Base-by-base conservation (phyloP, 1,284 basidiomycete species). In the Rhodotorula sp. region DNA sequence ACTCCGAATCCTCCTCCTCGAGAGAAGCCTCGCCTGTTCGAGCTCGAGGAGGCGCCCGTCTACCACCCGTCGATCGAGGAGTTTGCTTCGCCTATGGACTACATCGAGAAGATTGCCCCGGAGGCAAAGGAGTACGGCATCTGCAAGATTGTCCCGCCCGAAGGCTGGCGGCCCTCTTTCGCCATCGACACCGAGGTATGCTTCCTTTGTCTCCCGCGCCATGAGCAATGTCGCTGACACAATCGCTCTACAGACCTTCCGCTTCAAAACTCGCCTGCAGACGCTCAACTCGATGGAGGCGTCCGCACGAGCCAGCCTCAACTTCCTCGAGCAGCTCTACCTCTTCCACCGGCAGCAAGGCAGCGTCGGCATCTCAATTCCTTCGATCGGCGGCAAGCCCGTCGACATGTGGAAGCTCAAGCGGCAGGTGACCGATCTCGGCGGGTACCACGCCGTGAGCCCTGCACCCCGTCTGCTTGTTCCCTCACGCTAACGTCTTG, bases 221-320 rank as follows among this genome's bases (percentile, higher is more conserved):
- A 23, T 7, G 42, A 23, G 19, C 14, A 8, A 17, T 60, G 1
- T 57, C 50, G 46, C 48, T 42, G 3, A 4, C 14, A 41, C 3
- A 0, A 8, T 13, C 34, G 13, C 7, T 7, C 67, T 72, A 61
- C 82, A 96, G 91, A 85, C 85, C 70, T 95, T 94, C 83, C 90
- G 91, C 74, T 99, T 99, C 85, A 93, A 92, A 82, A 99, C 96
- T 62, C 89, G 97, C 63, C 84, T 98, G 61, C 95, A 98, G 83
- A 88, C 91, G 68, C 86, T 99, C 79, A 98, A 98, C 82, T 94
- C 93, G 75, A 93, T 99, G 77, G 96, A 97, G 83, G 97, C 97
- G 21, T 92, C 94, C 63, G 95, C 94, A 64, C 87, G 97, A 75
- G 96, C 96, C 56, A 96, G 97, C 82, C 85, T 97, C 81, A 98